Evolutionary conservation across 345 rosid genomes (phyloP).

Genomic region (Bruguiera gymnorhiza): DNA sequence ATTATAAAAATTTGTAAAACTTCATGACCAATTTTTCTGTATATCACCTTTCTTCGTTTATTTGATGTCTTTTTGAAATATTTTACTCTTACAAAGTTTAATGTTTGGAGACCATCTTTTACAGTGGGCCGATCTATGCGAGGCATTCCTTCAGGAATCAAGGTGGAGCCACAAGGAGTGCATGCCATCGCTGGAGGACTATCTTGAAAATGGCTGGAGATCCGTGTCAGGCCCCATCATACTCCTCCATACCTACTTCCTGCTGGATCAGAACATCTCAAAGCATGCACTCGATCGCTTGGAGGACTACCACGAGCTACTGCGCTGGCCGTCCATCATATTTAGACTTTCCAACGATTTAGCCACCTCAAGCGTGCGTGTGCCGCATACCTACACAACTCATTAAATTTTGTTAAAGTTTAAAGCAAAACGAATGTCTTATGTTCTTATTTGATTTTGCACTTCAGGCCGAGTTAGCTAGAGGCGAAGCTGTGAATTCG

Average conservation of each 20-base stretch:
- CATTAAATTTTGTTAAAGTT: background rate
- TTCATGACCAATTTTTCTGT: too few species aligned
- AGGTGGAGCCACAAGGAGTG: slow-evolving; percentile 27
- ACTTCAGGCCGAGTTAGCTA: background rate
- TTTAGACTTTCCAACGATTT: slow-evolving; percentile 43
- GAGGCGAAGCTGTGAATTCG: slow-evolving; percentile 33
- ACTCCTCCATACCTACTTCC: slow-evolving; percentile 30
- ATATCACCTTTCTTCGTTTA: background rate
- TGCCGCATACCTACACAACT: too few species aligned
- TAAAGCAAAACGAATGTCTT: background rate
- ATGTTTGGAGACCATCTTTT: too few species aligned
- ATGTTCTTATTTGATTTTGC: background rate
- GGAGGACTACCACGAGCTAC: slow-evolving; percentile 22
- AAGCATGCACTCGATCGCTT: slow-evolving; percentile 22
- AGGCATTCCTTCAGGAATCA: slow-evolving; percentile 42
- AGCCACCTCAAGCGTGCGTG: slow-evolving; percentile 40
- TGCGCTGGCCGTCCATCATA: slow-evolving; percentile 34
- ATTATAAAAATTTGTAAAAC: too few species aligned
- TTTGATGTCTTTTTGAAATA: background rate
- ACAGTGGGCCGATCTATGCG: slow-evolving; percentile 48
- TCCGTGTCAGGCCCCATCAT: slow-evolving; percentile 24
- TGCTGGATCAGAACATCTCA: background rate
- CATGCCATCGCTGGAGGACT: slow-evolving; percentile 40
- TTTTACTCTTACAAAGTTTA: background rate
- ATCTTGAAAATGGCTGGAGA: slow-evolving; percentile 37